Conservation (phyloP, 495 filamentous ascomycete genomes). For the Pyrenopolyporus hunteri region DNA sequence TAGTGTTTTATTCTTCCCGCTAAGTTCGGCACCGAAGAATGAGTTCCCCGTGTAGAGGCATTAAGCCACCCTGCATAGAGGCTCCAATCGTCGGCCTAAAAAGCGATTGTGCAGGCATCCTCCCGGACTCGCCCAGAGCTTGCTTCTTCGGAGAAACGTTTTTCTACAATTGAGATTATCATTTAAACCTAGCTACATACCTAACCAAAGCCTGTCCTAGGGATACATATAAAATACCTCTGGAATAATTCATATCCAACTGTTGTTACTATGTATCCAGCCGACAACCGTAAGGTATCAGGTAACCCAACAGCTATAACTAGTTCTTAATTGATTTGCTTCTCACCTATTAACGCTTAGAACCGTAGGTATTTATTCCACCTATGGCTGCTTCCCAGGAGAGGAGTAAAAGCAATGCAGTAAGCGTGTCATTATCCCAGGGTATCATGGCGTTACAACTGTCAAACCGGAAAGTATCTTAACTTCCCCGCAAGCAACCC, state of each 20-base stretch:
- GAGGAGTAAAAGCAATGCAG: too few relatives aligned
- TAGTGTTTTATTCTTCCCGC: slow-evolving; percentile 1
- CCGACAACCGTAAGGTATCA: too few relatives aligned
- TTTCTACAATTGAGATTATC: too few relatives aligned
- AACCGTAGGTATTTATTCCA: background rate
- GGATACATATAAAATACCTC: too few relatives aligned
- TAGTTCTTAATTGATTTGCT: background rate
- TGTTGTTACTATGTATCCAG: too few relatives aligned
- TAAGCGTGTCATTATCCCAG: background rate
- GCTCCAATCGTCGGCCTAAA: slow-evolving; percentile 19
- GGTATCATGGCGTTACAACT: slow-evolving; percentile 11
- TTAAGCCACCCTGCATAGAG: slow-evolving; percentile 20
- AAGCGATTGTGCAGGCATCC: slow-evolving; percentile 9
- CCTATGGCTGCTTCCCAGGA: background rate
- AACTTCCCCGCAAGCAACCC: slow-evolving; percentile 7
- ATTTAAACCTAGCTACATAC: too few relatives aligned
- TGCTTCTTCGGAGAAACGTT: background rate
- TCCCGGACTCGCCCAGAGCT: slow-evolving; percentile 1
- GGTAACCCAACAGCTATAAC: too few relatives aligned
- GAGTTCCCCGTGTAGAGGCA: slow-evolving; percentile 16
- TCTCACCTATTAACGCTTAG: background rate
- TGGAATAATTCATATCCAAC: too few relatives aligned
- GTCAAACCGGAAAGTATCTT: background rate
- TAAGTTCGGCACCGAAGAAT: slow-evolving; percentile 24
- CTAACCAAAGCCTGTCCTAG: too few relatives aligned